These are phyloP conservation scores for Simplicillium aogashimaense DNA, from an alignment of 2,329 filamentous ascomycete species.

Conservation along the genomic window DNA sequence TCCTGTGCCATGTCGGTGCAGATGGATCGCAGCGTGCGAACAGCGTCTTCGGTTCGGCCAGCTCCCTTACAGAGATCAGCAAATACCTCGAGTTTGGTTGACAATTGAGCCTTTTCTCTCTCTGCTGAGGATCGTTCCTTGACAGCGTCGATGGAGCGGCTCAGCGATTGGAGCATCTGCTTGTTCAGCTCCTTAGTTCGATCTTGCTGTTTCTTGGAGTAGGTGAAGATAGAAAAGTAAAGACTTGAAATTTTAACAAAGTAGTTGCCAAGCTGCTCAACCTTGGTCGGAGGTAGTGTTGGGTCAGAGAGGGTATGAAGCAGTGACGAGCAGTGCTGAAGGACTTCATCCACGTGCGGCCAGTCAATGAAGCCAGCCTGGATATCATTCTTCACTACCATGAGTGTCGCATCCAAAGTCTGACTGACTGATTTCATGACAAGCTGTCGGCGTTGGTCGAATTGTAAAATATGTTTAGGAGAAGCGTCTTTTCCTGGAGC, in stretches of 20 bases:
- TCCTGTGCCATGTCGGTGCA: conserved; percentile 50
- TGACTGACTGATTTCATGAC: conserved; percentile 42
- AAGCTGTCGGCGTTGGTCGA: conserved; percentile 48
- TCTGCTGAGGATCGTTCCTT: conserved; percentile 43
- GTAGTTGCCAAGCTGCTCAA: conserved; percentile 31
- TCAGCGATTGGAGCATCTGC: conserved; percentile 44
- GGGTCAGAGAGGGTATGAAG: conserved; percentile 41
- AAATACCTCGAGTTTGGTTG: conserved; percentile 56
- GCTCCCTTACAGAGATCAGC: conserved; percentile 48
- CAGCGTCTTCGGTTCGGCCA: conserved; percentile 45
- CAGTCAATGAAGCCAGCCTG: conserved; percentile 37
- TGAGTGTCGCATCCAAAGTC: conserved; percentile 50
- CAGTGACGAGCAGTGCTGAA: conserved; percentile 45
- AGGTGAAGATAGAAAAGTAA: conserved; percentile 55
- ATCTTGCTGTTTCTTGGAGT: conserved; percentile 33
- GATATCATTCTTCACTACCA: conserved; percentile 43
- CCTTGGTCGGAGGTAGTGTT: conserved; percentile 15
- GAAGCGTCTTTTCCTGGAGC: conserved; percentile 37
- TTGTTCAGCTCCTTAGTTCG: conserved; percentile 25
- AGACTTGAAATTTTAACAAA: conserved; percentile 61
- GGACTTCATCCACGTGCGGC: conserved; percentile 44
- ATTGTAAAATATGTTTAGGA: conserved; percentile 49
- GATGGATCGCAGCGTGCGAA: conserved; percentile 49
- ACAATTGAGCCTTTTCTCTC: conserved; percentile 48
- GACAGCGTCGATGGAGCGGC: conserved; percentile 54